Base-by-base conservation (phyloP, 148 eudicot genomes). In the Chenopodium formosanum region DNA sequence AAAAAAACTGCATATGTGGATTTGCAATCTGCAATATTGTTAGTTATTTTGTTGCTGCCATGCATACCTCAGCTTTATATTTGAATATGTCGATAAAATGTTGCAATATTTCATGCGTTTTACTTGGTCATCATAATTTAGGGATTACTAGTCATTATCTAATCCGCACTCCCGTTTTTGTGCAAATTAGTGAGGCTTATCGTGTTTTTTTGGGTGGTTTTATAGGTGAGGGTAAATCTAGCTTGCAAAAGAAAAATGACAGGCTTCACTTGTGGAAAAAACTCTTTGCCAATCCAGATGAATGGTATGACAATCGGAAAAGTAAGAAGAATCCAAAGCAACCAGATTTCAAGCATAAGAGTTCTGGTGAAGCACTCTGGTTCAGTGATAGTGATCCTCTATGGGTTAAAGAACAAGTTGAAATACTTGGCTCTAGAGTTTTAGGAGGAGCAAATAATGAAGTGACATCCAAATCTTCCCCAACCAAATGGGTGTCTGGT, bases 361-460 rank as follows among this genome's bases (percentile, higher is more conserved):
- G 83, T 76, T 87, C 91, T 13, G 89, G 91, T 50, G 98, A 92
- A 86, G 92, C 87, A 9, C 89, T 94, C 9, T 94, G 98, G 97
- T 83, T 94, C 71, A 65, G 1, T 22, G 29, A 53, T 16, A 22
- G 60, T 53, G 60, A 53, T 16, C 60, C 60, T 53, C 19, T 16
- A 53, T 53, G 60, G 74, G 50, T 70, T 37, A 70, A 70, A 14
- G 20, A 70, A 17, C 8, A 37, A 34, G 11, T 70, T 37, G 74
- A 17, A 5, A 19, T 19, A 34, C 74, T 70, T 16, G 74, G 20
- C 4, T 34, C 74, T 37, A 37, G 50, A 70, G 48, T 34, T 70
- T 66, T 34, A 66, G 72, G 72, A 69, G 46, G 44, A 69, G 8
- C 22, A 1, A 69, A 17, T 1, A 69, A 27, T 37, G 40, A 69